A percentile compares a stretch with the other conserved stretches of the same genome.
Evolutionary conservation across 805 yeast genomes (phyloP).

Genomic region (Candida arabinofermentans): DNA sequence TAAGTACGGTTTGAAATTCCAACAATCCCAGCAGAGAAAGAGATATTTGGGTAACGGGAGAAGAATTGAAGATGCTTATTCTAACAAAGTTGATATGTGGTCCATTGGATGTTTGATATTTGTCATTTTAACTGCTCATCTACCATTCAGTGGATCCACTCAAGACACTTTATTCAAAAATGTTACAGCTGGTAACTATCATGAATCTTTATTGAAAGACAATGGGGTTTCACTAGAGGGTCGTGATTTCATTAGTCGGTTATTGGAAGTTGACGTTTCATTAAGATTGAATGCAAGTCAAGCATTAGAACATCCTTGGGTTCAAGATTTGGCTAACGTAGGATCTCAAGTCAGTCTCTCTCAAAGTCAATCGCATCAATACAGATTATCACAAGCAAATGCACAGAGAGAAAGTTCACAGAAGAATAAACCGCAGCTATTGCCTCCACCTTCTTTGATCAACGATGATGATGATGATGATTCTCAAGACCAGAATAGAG

Average conservation of each 20-base stretch:
- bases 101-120: constrained; percentile 92
- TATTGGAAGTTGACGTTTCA: constrained; percentile 75
- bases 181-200: constrained; percentile 74
- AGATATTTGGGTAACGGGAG: constrained; percentile 32
- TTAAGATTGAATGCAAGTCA: constrained; percentile 67
- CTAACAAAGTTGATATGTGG: constrained; percentile 95
- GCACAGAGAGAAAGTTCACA: constrained; percentile 3
- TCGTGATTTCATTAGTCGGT: constrained; percentile 60
- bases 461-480: not conserved
- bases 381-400: constrained; percentile 29
- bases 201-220: constrained; percentile 62
- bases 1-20: constrained; percentile 38
- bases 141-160: constrained; percentile 92
- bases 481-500: not conserved
- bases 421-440: not conserved
- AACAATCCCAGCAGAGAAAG: constrained; percentile 16
- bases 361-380: constrained; percentile 69
- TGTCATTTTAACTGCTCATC: constrained; percentile 86
- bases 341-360: constrained; percentile 52
- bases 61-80: constrained; percentile 45
- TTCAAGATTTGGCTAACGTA: constrained; percentile 34
- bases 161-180: constrained; percentile 80
- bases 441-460: not conserved
- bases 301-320: constrained; percentile 83
- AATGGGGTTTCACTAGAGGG: constrained; percentile 67